Base-by-base conservation (phyloP, 352 stramenopile genomes). In the Phytophthora constricta region DNA sequence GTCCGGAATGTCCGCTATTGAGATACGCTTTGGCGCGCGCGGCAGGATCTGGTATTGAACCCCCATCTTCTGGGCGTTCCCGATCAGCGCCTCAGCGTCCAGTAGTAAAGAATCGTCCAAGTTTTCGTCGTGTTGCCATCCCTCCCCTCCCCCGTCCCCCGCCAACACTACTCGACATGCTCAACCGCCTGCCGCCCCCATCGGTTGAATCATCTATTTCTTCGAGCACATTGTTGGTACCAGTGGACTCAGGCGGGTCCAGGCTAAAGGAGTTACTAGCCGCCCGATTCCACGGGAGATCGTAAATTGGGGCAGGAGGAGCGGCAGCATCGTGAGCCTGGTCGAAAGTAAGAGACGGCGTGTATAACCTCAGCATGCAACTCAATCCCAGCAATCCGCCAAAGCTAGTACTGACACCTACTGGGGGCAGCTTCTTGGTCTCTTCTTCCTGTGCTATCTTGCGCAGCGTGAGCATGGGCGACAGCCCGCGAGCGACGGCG, bases 41-140 rank as follows among this genome's bases (percentile, higher is more conserved):
- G 79, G 82, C 20, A 89, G 45, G 14, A 87, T 77, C 61, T 89
- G 79, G 45, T 88, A 80, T 66, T 87, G 79, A 5, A 89, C 74
- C 0, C 80, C 81, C 79, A 91, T 90, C 64, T 89, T 90, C 60
- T 87, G 82, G 8, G 79, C 80, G 46, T 90, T 86, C 10, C 74
- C 82, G 50, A 93, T 91, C 59, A 93, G 48, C 23, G 82, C 82
- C 23, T 93, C 82, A 22, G 80, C 85, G 51, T 93, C 85, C 60
- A 85, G 58, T 0, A 93, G 65, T 41, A 91, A 63, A 17, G 75
- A 80, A 52, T 91, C 77, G 34, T 86, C 79, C 20, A 84, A 37
- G 8, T 74, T 62, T 20, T 89, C 74, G 45, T 28, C 33, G 22
- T 63, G 54, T n/a, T 65, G 64, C 54, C 63, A 74, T 20, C 39